These are phyloP conservation scores for Naganishia kalamii DNA, from an alignment of 768 basidiomycete species.

Conservation along the genomic window DNA sequence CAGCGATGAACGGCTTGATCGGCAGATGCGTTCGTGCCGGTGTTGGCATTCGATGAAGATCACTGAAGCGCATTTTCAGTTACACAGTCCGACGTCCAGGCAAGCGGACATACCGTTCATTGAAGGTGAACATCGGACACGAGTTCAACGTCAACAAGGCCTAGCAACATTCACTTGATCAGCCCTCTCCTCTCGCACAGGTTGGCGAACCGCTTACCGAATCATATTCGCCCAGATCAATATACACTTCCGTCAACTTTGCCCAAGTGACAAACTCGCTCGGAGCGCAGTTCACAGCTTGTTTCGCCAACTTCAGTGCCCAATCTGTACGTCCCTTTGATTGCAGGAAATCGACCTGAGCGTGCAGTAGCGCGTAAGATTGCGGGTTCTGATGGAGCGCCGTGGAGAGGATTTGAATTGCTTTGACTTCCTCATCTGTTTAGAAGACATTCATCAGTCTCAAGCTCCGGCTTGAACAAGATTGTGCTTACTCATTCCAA, in stretches of 20 bases:
- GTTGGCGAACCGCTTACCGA: slow-evolving; percentile 48
- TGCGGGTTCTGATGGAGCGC: slow-evolving; percentile 81
- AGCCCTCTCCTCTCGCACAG: neutral
- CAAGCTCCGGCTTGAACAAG: neutral
- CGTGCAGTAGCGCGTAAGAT: slow-evolving; percentile 88
- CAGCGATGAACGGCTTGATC: slow-evolving; percentile 73
- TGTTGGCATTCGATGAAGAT: slow-evolving; percentile 76
- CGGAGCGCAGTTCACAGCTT: slow-evolving; percentile 96
- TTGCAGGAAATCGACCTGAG: slow-evolving; percentile 87
- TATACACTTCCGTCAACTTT: slow-evolving; percentile 89
- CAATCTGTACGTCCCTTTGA: slow-evolving; percentile 76
- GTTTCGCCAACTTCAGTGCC: slow-evolving; percentile 83
- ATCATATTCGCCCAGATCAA: slow-evolving; percentile 80
- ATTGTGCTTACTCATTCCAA: slow-evolving; percentile 83
- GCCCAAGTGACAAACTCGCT: slow-evolving; percentile 99
- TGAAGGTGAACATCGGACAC: slow-evolving; percentile 99
- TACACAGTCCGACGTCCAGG: neutral
- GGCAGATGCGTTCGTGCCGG: slow-evolving; percentile 79
- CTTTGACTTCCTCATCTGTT: slow-evolving; percentile 95
- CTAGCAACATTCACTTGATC: slow-evolving; percentile 29
- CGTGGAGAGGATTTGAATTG: slow-evolving; percentile 80
- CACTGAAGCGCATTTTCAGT: slow-evolving; percentile 38
- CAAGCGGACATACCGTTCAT: slow-evolving; percentile 56
- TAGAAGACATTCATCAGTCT: neutral
- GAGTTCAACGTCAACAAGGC: slow-evolving; percentile 91